Percentiles rank a stretch among this genome's conserved stretches.
phyloP scores from a whole-genome alignment of 495 filamentous ascomycete species.

The Evernia prunastri region DNA sequence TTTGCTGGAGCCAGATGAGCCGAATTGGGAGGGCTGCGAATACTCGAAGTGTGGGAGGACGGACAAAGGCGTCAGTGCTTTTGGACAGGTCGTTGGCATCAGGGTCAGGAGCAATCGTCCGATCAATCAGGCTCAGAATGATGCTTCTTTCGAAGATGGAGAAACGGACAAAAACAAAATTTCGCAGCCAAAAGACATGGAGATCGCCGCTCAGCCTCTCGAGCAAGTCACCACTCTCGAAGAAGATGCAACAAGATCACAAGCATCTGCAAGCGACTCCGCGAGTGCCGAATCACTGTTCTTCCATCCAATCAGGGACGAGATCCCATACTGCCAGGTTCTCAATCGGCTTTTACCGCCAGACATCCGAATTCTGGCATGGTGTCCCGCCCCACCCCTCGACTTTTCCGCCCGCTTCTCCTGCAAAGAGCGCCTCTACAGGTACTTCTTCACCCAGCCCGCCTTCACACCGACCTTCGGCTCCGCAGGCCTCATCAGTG shows the following conservation, averaged over 20 bases:
- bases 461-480: conserved; percentile 59
- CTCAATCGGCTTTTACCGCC: conserved; percentile 82
- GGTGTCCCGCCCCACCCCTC: conserved; percentile 74
- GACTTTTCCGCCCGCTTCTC: conserved; percentile 90
- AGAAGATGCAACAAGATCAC: not conserved
- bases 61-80: conserved; percentile 88
- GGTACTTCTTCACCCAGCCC: conserved; percentile 96
- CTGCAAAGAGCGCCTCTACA: conserved; percentile 81
- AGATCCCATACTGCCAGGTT: conserved; percentile 71
- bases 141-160: not conserved
- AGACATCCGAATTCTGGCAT: conserved; percentile 85
- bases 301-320: conserved; percentile 73
- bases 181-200: conserved; percentile 13
- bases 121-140: conserved; percentile 21
- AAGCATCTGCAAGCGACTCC: not conserved
- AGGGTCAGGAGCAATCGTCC: conserved; percentile 73
- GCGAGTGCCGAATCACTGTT: conserved; percentile 30
- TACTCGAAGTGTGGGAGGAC: conserved; percentile 95
- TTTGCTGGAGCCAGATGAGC: conserved; percentile 32
- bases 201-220: conserved; percentile 15
- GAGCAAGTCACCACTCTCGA: not conserved
- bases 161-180: not conserved
- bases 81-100: conserved; percentile 87
- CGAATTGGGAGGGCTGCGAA: conserved; percentile 72
- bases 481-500: conserved; percentile 29